A percentile compares a stretch with the other conserved stretches of the same genome.
Conservation (phyloP, 495 filamentous ascomycete genomes). For the Aspergillus egyptiacus region DNA sequence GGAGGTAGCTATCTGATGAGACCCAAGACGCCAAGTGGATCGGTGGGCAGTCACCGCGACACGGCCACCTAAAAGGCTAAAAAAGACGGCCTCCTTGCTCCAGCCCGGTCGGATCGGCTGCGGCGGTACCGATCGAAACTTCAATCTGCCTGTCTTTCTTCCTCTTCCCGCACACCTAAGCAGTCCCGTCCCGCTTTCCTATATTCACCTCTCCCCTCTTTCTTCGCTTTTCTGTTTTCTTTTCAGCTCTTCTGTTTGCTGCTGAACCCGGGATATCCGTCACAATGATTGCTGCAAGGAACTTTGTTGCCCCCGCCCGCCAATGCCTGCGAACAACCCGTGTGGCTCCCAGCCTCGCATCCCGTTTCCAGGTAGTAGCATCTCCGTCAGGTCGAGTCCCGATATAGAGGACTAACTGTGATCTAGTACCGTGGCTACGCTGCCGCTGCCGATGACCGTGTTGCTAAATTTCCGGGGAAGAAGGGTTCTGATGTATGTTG, state of each 20-base stretch:
- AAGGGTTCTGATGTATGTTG: conserved; percentile 76
- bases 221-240: conserved; percentile 22
- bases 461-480: conserved; percentile 87
- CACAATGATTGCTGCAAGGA: conserved; percentile 56
- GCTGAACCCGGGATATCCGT: conserved; percentile 25
- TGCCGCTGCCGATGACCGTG: conserved; percentile 56
- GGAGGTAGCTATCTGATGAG: not conserved
- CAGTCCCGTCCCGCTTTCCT: conserved; percentile 15
- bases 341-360: conserved; percentile 42
- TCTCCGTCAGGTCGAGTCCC: conserved; percentile 1
- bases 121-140: conserved; percentile 31
- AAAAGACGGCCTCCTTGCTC: conserved; percentile 8
- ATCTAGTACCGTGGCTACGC: conserved; percentile 46
- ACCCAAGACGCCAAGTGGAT: conserved; percentile 7
- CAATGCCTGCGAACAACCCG: conserved; percentile 51
- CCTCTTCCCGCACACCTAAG: conserved; percentile 22
- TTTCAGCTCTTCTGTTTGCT: conserved; percentile 22
- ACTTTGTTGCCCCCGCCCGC: conserved; percentile 48
- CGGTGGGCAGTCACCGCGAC: too few species aligned
- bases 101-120: conserved; percentile 36
- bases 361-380: conserved; percentile 45
- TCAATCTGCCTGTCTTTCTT: conserved; percentile 14
- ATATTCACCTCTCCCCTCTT: conserved; percentile 11
- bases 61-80: too few species aligned
- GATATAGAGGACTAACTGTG: conserved; percentile 26